Evolutionary conservation across 495 filamentous ascomycete genomes (phyloP).

Genomic region (Cenococcum geophilum): DNA sequence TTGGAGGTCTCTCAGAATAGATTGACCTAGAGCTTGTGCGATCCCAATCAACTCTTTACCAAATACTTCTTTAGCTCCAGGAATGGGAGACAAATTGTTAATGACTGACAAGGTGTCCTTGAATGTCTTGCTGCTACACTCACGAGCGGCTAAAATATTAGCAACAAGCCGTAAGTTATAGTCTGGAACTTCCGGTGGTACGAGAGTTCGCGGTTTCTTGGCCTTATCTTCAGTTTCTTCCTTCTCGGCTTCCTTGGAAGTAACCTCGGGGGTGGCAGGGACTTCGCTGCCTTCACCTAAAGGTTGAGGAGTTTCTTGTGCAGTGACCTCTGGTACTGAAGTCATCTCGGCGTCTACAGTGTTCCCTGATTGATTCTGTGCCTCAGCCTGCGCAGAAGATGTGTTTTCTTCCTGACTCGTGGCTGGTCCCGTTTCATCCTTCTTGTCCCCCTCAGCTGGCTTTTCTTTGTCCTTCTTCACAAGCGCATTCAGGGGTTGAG

Average conservation of each 20-base stretch:
- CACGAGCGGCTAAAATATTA: conserved; percentile 88
- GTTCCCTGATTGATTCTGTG: background rate
- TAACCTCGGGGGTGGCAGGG: conserved; percentile 14
- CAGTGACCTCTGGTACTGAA: conserved; percentile 13
- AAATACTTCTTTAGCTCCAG: conserved; percentile 83
- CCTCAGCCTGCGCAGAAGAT: conserved; percentile 1
- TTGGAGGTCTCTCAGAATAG: conserved; percentile 76
- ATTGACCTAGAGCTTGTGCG: conserved; percentile 74
- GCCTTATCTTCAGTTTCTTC: conserved; percentile 33
- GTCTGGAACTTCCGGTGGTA: conserved; percentile 81
- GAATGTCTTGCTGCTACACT: conserved; percentile 96
- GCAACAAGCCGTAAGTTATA: conserved; percentile 87
- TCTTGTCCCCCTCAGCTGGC: conserved; percentile 44
- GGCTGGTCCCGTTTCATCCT: conserved; percentile 47
- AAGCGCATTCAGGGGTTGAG: conserved; percentile 73
- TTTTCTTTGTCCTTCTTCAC: conserved; percentile 79
- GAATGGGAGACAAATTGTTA: conserved; percentile 91
- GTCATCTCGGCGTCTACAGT: conserved; percentile 36
- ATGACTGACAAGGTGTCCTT: conserved; percentile 94
- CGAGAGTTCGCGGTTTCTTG: conserved; percentile 67
- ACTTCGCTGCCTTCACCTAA: background rate
- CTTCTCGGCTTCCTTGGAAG: conserved; percentile 33
- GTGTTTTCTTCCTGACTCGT: conserved; percentile 36
- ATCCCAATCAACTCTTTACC: conserved; percentile 83
- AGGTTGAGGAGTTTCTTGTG: conserved; percentile 23